A percentile compares a stretch with the other conserved stretches of the same genome.
phyloP scores from a whole-genome alignment of 2,329 filamentous ascomycete species.

The Magnaporthales sp. region DNA sequence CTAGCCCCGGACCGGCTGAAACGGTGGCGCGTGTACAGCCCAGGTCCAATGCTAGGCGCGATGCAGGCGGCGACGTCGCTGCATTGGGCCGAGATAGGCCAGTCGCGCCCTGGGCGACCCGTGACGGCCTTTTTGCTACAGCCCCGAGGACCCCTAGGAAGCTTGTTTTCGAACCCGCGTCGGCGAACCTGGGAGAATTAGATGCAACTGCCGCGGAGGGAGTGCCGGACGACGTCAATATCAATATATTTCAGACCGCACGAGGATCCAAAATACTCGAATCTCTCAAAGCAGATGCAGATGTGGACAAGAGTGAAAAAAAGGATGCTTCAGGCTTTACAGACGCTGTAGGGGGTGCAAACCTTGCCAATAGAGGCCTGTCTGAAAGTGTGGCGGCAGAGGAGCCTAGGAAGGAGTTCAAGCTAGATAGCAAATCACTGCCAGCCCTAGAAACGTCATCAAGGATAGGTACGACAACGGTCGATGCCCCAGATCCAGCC shows the following conservation, averaged over 20 bases:
- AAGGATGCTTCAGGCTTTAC: not conserved
- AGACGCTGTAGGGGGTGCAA: not conserved
- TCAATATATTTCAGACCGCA: conserved; percentile 39
- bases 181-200: conserved; percentile 9
- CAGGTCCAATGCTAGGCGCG: not conserved
- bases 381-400: not conserved
- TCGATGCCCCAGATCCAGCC: not conserved
- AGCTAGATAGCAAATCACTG: not conserved
- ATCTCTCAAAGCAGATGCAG: conserved; percentile 12
- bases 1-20: not conserved
- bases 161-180: not conserved
- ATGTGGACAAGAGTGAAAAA: not conserved
- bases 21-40: not conserved
- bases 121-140: not conserved
- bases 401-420: not conserved
- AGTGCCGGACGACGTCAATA: conserved; percentile 29
- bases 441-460: not conserved
- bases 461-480: not conserved
- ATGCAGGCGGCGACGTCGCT: not conserved
- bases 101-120: not conserved
- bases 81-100: not conserved
- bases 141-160: not conserved
- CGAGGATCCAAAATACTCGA: conserved; percentile 32
- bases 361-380: not conserved
- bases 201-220: conserved; percentile 22